Evolutionary conservation across 2,329 filamentous ascomycete genomes (phyloP).

Genomic region (Paecilomyces niveus): DNA sequence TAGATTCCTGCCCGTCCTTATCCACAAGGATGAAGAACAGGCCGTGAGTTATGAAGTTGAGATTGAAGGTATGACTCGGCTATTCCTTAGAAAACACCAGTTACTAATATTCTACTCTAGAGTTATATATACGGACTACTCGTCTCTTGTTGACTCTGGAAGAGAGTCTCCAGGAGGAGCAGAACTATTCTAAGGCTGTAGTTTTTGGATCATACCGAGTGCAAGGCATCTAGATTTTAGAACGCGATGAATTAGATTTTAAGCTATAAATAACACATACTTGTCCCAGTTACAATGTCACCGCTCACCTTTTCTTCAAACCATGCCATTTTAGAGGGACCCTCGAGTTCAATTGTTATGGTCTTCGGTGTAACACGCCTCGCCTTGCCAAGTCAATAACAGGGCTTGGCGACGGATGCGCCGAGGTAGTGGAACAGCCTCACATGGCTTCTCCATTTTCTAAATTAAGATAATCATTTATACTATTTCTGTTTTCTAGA

Average conservation of each 20-base stretch:
- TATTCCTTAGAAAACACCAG: neutral
- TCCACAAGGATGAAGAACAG: constrained; percentile 55
- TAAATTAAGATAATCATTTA: neutral
- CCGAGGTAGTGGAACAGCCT: neutral
- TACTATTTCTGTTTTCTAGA: neutral
- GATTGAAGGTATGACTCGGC: constrained; percentile 56
- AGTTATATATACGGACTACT: constrained; percentile 59
- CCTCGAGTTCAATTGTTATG: neutral
- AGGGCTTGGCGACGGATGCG: neutral
- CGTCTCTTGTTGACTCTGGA: constrained; percentile 61
- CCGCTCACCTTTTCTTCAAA: neutral
- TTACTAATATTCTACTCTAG: constrained; percentile 33
- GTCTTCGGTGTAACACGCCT: neutral
- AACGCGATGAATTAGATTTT: neutral
- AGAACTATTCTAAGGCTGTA: constrained; percentile 56
- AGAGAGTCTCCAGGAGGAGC: constrained; percentile 54
- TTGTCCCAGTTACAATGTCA: neutral
- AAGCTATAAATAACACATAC: neutral
- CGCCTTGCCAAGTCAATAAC: neutral
- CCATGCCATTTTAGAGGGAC: neutral
- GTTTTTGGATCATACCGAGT: constrained; percentile 23
- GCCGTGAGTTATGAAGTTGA: constrained; percentile 63
- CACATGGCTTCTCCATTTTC: neutral
- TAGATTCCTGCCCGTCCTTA: constrained; percentile 46
- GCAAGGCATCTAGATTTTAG: neutral